A percentile compares a stretch with the other conserved stretches of the same genome.
Conservation (phyloP, 2,329 filamentous ascomycete genomes). For the Botryotinia calthae region DNA sequence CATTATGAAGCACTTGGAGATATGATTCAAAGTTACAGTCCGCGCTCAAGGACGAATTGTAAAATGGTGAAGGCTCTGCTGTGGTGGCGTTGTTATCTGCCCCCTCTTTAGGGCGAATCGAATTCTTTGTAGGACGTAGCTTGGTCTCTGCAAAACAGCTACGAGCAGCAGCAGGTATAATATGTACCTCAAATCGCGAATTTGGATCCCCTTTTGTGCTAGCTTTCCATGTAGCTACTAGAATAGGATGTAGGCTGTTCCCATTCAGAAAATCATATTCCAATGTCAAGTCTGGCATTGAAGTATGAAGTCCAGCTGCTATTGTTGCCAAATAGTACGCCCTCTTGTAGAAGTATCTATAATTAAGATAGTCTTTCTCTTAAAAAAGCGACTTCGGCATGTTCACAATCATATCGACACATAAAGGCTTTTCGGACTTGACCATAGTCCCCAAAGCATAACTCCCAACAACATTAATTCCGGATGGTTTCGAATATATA, state of each 20-base stretch:
- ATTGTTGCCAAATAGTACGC: slow-evolving; percentile 88
- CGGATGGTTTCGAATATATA: slow-evolving; percentile 69
- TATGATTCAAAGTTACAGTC: slow-evolving; percentile 73
- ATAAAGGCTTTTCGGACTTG: slow-evolving; percentile 56
- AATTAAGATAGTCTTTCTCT: slow-evolving; percentile 89
- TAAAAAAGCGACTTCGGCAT: slow-evolving; percentile 82
- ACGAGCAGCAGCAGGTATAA: slow-evolving; percentile 72
- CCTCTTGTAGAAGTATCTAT: slow-evolving; percentile 92
- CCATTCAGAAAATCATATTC: slow-evolving; percentile 67
- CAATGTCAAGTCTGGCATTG: slow-evolving; percentile 52
- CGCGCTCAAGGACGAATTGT: slow-evolving; percentile 81
- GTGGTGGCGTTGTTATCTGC: slow-evolving; percentile 43
- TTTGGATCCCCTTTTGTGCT: slow-evolving; percentile 39
- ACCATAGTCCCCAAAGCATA: slow-evolving; percentile 74
- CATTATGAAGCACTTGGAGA: slow-evolving; percentile 70
- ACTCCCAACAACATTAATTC: slow-evolving; percentile 86
- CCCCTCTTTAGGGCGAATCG: slow-evolving; percentile 58
- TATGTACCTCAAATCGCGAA: slow-evolving; percentile 60
- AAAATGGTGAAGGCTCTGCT: slow-evolving; percentile 68
- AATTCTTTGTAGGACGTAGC: slow-evolving; percentile 66
- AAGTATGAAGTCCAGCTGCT: slow-evolving; percentile 64
- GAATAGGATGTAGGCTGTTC: slow-evolving; percentile 72
- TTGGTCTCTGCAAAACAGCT: slow-evolving; percentile 69
- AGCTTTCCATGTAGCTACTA: slow-evolving; percentile 45
- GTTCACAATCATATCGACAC: slow-evolving; percentile 80